These are phyloP conservation scores for Triticum urartu DNA, from an alignment of 176 grass and related monocot genomes.

Conservation along the genomic window DNA sequence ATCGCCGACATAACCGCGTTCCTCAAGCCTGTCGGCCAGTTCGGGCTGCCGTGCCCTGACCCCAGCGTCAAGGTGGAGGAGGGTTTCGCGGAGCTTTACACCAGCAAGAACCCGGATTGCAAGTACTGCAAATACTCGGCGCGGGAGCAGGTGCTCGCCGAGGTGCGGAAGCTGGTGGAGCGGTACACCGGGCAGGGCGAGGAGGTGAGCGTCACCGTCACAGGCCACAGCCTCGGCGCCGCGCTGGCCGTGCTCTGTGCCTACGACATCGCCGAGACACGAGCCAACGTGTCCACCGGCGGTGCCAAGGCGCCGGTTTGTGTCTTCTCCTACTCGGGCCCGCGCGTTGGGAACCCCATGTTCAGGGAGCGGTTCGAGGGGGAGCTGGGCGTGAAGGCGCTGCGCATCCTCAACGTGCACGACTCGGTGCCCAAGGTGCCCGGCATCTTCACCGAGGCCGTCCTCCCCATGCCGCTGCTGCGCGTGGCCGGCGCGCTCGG, in stretches of 20 bases:
- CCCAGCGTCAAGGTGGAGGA: slow-evolving; percentile 45
- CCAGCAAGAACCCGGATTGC: slow-evolving; percentile 50
- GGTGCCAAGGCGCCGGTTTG: slow-evolving; percentile 10
- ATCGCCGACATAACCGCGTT: slow-evolving; percentile 46
- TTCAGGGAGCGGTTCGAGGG: slow-evolving; percentile 57
- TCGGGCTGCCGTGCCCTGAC: slow-evolving; percentile 52
- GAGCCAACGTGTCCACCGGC: slow-evolving; percentile 1
- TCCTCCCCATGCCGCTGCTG: slow-evolving; percentile 11
- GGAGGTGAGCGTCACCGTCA: slow-evolving; percentile 68
- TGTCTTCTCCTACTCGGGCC: slow-evolving; percentile 62
- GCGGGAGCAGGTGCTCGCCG: slow-evolving; percentile 62
- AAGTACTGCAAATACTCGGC: slow-evolving; percentile 64
- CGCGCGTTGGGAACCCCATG: slow-evolving; percentile 57
- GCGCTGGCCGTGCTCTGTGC: slow-evolving; percentile 60
- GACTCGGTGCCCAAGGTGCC: slow-evolving; percentile 64
- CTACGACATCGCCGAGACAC: slow-evolving; percentile 65
- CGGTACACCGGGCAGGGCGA: slow-evolving; percentile 37
- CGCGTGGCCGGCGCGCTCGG: slow-evolving; percentile 1
- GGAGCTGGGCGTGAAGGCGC: slow-evolving; percentile 44
- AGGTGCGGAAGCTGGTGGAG: slow-evolving; percentile 60
- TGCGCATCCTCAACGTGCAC: slow-evolving; percentile 60
- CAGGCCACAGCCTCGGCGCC: slow-evolving; percentile 71
- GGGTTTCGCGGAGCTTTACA: slow-evolving; percentile 59
- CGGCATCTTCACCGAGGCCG: slow-evolving; percentile 47
- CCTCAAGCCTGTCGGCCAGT: neutral